Evolutionary conservation across 1,284 basidiomycete species (phyloP), one percentile per base, ranked within the genome.

Genomic region (Pseudozyma pruni): DNA sequence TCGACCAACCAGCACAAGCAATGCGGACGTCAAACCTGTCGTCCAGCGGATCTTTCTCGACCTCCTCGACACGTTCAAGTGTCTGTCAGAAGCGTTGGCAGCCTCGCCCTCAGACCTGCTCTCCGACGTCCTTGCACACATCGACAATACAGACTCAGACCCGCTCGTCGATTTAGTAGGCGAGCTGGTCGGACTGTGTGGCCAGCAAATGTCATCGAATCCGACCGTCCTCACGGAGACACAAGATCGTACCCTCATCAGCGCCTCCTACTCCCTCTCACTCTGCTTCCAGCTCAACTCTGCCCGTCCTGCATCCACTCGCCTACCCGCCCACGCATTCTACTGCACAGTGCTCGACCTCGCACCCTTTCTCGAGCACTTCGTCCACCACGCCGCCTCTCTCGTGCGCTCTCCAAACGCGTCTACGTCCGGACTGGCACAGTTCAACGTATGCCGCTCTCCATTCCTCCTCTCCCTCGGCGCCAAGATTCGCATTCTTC

Each of bases 401-500:
- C 38, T 45, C 13, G 45, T 48, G 2, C 49, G 48, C 10, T 14
- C 46, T 8, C 11, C 38, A 1, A 8, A 41, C 2, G 5, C 38
- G 0, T 16, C 25, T 0, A 14, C 27, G 1, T n/a, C 14, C 8
- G 38, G 45, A 8, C 25, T 69, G 53, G 66, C 66, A 17, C 42
- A 43, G 31, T 67, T 62, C 51, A 72, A 72, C 45, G 38, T 74
- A 7, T 63, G 57, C 14, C 40, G 41, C 2, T 52, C 19, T 3
- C 58, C 75, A 1, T 77, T 55, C 20, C 40, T 70, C 10, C 64
- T 77, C 17, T 69, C 54, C 5, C 56, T 75, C 13, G 71, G 70
- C 1, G 70, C 70, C 23, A 77, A 77, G 39, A 61, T 64, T 20
- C 54, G 73, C 4, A 59, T 75, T 16, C 32, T 75, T 6, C 70